Evolutionary conservation across 352 stramenopile species (phyloP), one percentile per base, ranked within the genome.

Genomic region (Pythium utonaiense): DNA sequence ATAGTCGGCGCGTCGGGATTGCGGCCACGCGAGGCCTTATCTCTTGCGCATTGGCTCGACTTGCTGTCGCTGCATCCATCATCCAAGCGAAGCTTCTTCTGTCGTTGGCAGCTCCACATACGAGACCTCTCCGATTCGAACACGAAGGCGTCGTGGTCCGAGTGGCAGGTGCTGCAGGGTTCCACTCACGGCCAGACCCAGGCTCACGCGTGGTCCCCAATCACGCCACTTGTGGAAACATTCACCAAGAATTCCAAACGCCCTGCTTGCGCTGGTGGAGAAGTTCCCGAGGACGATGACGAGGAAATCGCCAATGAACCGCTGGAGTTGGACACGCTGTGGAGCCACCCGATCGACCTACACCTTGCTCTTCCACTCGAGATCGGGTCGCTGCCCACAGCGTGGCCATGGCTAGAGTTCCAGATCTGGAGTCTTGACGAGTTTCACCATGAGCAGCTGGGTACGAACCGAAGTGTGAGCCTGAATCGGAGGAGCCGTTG

Each of bases 261-360:
- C 7, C 3, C 36, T 3, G 22, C 42, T 10, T 24, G 40, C n/a
- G 50, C 65, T 10, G 59, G 62, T 1, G 59, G 47, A 33, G 64
- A 62, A 38, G 40, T n/a, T n/a, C n/a, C 48, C 3, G 66, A 40
- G 48, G 48, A 14, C 9, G 9, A 66, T 42, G 40, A 53, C 0
- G 24, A 59, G 3, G 19, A 50, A 3, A 36, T 50, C 1, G 1
- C 25, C 10, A 10, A 36, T 9, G n/a, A 28, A 47, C 50, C 30
- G 28, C 16, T 63, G 57, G 55, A 70, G 55, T 34, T 87, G 42
- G 69, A 83, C 30, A 71, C 73, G 5, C 62, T 84, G 24, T 87
- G 77, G 77, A 62, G 68, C 27, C 75, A 87, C 40, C 77, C 75
- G 28, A 75, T 87, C 42, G 66, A 87, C 3, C 53, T 87, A 28